Conservation (phyloP, 1,284 basidiomycete species). For the Trametes sp. region DNA sequence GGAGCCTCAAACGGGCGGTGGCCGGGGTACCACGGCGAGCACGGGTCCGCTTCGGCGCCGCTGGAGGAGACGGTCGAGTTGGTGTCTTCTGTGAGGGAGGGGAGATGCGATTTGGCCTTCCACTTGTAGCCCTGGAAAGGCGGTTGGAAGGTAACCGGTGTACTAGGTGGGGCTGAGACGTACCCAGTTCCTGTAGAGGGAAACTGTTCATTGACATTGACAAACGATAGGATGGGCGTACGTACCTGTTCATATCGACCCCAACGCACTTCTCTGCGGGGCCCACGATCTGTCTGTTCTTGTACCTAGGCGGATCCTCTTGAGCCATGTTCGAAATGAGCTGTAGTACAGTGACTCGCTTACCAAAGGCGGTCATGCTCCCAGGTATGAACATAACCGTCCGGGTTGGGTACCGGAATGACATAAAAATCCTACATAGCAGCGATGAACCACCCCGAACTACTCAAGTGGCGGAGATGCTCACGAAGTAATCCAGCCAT, state of each 20-base stretch:
- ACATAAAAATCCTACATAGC: conserved; percentile 70
- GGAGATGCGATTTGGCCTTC: conserved; percentile 50
- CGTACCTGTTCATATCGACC: conserved; percentile 80
- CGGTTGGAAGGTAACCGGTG: neutral
- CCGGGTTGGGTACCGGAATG: conserved; percentile 83
- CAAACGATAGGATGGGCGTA: neutral
- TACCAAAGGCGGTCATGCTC: conserved; percentile 77
- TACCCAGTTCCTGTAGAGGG: conserved; percentile 40
- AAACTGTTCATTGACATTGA: neutral
- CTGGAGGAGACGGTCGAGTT: conserved; percentile 32
- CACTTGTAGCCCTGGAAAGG: conserved; percentile 64
- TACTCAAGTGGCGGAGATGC: conserved; percentile 17
- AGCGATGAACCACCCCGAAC: neutral
- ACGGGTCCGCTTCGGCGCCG: conserved; percentile 55
- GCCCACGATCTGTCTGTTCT: conserved; percentile 74
- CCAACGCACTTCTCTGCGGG: conserved; percentile 65
- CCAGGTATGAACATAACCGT: conserved; percentile 75
- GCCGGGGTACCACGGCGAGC: conserved; percentile 80
- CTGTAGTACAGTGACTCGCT: neutral
- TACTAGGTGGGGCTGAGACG: conserved; percentile 1
- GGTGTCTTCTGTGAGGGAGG: conserved; percentile 18
- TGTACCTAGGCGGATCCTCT: conserved; percentile 55
- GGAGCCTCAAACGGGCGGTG: conserved; percentile 75
- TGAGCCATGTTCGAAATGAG: neutral
- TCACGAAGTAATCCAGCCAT: conserved; percentile 66